phyloP scores from a whole-genome alignment of 2,329 filamentous ascomycete species.

The Nothophoma quercina region DNA sequence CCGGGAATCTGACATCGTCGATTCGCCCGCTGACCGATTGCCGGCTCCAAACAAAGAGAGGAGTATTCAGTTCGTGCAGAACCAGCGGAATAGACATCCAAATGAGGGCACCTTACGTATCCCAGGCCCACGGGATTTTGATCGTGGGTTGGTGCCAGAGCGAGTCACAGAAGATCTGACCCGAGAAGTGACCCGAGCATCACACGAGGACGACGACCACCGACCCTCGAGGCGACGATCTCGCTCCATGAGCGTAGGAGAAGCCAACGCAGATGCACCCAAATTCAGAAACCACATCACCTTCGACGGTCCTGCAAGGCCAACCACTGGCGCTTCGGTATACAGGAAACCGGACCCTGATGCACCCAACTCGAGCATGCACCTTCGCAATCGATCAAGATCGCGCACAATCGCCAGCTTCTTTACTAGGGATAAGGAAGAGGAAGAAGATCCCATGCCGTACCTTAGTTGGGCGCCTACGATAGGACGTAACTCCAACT shows the following conservation, averaged over 20 bases:
- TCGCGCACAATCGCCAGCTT: conserved; percentile 67
- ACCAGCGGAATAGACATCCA: conserved; percentile 78
- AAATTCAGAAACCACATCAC: conserved; percentile 65
- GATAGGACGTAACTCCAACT: conserved; percentile 90
- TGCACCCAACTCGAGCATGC: conserved; percentile 26
- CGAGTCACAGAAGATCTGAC: conserved; percentile 56
- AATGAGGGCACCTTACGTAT: conserved; percentile 82
- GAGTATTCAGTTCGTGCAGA: conserved; percentile 87
- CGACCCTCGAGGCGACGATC: conserved; percentile 27
- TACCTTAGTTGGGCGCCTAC: conserved; percentile 96
- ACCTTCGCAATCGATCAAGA: conserved; percentile 39
- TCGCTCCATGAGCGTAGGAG: conserved; percentile 36
- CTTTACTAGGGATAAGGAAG: conserved; percentile 62
- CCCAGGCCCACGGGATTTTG: conserved; percentile 88
- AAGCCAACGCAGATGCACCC: conserved; percentile 50
- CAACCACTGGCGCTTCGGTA: conserved; percentile 41
- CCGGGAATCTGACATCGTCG: conserved; percentile 69
- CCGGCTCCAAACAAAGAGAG: conserved; percentile 70
- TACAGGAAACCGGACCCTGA: conserved; percentile 28
- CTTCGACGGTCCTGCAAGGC: conserved; percentile 67
- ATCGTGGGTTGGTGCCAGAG: conserved; percentile 77
- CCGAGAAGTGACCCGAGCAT: conserved; percentile 25
- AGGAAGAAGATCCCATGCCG: conserved; percentile 69
- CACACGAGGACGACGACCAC: conserved; percentile 34
- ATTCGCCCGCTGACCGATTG: conserved; percentile 64